A percentile compares a stretch with the other conserved stretches of the same genome.
phyloP scores from a whole-genome alignment of 2,329 filamentous ascomycete species.

The Lecanosticta acicola region DNA sequence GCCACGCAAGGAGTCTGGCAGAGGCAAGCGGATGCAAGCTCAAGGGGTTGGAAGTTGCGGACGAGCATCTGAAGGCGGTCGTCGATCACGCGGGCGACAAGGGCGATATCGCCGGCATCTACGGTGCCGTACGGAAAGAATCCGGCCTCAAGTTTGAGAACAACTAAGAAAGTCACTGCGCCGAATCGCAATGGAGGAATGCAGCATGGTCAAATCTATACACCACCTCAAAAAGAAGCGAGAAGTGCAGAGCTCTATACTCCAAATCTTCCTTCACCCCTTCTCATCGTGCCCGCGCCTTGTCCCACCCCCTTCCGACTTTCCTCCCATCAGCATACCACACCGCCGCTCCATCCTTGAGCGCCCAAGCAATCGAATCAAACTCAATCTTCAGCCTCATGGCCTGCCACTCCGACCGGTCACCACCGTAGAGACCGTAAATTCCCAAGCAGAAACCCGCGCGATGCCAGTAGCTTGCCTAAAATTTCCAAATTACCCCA shows the following conservation, averaged over 20 bases:
- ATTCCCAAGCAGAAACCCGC: background rate
- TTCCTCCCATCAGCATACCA: background rate
- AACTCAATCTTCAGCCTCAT: background rate
- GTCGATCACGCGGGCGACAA: conserved; percentile 63
- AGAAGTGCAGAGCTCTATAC: no score
- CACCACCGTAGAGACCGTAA: background rate
- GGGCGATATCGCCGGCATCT: conserved; percentile 77
- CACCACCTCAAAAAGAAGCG: no score
- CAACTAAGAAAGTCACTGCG: conserved; percentile 3
- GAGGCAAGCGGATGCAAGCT: conserved; percentile 57
- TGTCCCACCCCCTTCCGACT: background rate
- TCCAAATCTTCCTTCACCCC: background rate
- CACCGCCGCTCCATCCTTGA: background rate
- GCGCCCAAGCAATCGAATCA: background rate
- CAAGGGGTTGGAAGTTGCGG: conserved; percentile 60
- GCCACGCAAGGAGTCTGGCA: conserved; percentile 67
- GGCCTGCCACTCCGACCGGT: background rate
- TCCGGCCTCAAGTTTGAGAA: conserved; percentile 66
- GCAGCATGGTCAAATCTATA: no score
- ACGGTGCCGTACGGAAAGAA: conserved; percentile 71
- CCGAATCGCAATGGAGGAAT: no score
- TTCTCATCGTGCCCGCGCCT: background rate
- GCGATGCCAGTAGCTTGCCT: background rate
- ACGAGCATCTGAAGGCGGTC: conserved; percentile 63
- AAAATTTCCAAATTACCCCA: background rate